Percentiles rank a stretch among this genome's conserved stretches.
Evolutionary conservation across 805 yeast species (phyloP).

Genomic region (Osmozyma mogii): DNA sequence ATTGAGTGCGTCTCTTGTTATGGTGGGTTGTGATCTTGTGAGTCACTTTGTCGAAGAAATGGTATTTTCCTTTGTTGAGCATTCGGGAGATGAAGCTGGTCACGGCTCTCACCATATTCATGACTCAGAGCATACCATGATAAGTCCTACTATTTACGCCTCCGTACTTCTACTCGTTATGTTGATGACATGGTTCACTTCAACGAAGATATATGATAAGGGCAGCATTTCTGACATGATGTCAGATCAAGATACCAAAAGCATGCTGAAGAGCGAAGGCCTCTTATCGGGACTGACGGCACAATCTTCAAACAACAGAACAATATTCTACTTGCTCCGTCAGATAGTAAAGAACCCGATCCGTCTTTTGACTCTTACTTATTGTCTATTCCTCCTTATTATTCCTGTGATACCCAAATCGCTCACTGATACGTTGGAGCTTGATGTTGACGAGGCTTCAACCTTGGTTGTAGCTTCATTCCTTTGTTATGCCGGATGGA

Average conservation of each 20-base stretch:
- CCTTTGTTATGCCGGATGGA: constrained; percentile 44
- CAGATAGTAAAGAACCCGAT: constrained; percentile 30
- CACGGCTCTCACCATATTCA: constrained; percentile 36
- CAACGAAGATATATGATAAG: constrained; percentile 24
- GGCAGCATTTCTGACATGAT: constrained; percentile 29
- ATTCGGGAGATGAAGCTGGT: constrained; percentile 12
- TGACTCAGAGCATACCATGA: constrained; percentile 13
- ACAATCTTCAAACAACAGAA: neutral
- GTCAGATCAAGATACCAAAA: constrained; percentile 10
- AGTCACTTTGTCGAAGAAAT: constrained; percentile 83
- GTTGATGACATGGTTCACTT: constrained; percentile 22
- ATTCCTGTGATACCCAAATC: constrained; percentile 33
- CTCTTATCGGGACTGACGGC: neutral
- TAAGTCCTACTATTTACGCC: constrained; percentile 25
- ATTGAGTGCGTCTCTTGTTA: constrained; percentile 70
- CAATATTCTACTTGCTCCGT: neutral
- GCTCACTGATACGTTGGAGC: constrained; percentile 18
- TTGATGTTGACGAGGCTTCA: constrained; percentile 38
- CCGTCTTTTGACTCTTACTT: constrained; percentile 38
- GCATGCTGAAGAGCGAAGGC: neutral
- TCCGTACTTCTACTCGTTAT: constrained; percentile 14
- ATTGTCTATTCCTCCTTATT: constrained; percentile 31
- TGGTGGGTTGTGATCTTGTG: constrained; percentile 84
- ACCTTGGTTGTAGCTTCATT: constrained; percentile 38
- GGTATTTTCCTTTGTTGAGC: constrained; percentile 30